Conservation (phyloP, 2,329 filamentous ascomycete genomes). For the Claviceps sp. region DNA sequence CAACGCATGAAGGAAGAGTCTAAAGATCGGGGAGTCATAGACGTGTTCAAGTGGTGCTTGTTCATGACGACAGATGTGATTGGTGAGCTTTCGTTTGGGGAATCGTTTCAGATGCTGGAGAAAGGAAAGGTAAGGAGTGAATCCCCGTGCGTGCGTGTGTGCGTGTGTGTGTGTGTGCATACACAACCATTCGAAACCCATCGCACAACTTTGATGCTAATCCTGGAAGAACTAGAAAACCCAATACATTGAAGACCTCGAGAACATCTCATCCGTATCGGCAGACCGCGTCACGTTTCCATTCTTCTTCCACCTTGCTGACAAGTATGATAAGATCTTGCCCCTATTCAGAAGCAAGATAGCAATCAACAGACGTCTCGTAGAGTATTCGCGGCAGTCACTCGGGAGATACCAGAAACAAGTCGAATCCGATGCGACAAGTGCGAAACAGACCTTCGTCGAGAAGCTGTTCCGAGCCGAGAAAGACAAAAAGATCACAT, state of each 20-base stretch:
- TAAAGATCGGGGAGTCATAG: slow-evolving; percentile 18
- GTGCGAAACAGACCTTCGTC: slow-evolving; percentile 21
- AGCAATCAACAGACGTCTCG: slow-evolving; percentile 8
- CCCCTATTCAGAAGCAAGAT: slow-evolving; percentile 10
- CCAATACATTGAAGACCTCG: slow-evolving; percentile 27
- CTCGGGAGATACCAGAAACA: slow-evolving; percentile 15
- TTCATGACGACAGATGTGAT: slow-evolving; percentile 43
- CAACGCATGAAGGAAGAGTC: slow-evolving; percentile 30
- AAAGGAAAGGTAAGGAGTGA: slow-evolving; percentile 26
- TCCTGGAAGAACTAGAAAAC: slow-evolving; percentile 11
- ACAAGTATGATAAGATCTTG: slow-evolving; percentile 8
- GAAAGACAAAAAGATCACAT: slow-evolving; percentile 14
- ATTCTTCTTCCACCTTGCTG: slow-evolving; percentile 12
- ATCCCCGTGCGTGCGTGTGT: too few relatives aligned
- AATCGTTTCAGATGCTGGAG: slow-evolving; percentile 39
- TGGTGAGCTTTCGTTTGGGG: slow-evolving; percentile 38
- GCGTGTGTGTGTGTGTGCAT: too few relatives aligned
- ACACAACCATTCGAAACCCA: neutral
- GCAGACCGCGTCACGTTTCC: slow-evolving; percentile 17
- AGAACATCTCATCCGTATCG: slow-evolving; percentile 11
- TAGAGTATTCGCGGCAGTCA: slow-evolving; percentile 15
- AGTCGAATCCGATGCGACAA: slow-evolving; percentile 9
- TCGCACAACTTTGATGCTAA: neutral
- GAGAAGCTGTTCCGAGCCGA: slow-evolving; percentile 22
- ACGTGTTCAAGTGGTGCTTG: slow-evolving; percentile 40